These are phyloP conservation scores for Suillus cothurnatus DNA, from an alignment of 768 basidiomycete species.

Conservation along the genomic window DNA sequence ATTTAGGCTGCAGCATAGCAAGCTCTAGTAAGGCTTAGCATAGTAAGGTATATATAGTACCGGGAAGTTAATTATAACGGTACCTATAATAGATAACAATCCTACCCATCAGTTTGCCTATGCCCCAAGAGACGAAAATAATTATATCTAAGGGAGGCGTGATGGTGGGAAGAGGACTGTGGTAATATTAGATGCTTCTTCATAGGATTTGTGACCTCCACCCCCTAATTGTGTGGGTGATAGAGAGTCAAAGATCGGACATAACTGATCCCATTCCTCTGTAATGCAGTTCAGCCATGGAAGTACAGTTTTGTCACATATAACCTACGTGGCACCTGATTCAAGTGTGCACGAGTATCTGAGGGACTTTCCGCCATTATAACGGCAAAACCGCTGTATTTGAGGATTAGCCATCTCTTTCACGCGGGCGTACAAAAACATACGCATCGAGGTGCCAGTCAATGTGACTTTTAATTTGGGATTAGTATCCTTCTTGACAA, in stretches of 20 bases:
- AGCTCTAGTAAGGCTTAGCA: too few relatives aligned
- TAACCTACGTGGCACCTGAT: neutral
- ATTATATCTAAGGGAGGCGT: too few relatives aligned
- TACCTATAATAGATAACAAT: neutral
- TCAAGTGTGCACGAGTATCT: neutral
- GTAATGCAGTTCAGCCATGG: neutral
- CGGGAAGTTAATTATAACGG: neutral
- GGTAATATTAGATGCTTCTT: slow-evolving; percentile 24
- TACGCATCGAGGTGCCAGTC: slow-evolving; percentile 24
- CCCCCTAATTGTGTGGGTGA: slow-evolving; percentile 17
- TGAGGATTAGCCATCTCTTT: neutral
- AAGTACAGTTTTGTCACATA: neutral
- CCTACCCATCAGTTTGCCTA: neutral
- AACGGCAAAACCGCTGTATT: slow-evolving; percentile 32
- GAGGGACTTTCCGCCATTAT: slow-evolving; percentile 30
- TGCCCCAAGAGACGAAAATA: neutral
- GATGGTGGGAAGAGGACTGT: slow-evolving; percentile 15
- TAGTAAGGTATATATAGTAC: neutral
- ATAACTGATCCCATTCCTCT: slow-evolving; percentile 30
- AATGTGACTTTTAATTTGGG: slow-evolving; percentile 14
- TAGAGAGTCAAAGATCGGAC: slow-evolving; percentile 25
- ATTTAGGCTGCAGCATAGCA: neutral
- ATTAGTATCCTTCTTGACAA: neutral
- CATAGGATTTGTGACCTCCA: slow-evolving; percentile 21
- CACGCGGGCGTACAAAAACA: neutral